Evolutionary conservation across 164 flowering plant species (phyloP).

Genomic region (Berberis vulgaris): DNA sequence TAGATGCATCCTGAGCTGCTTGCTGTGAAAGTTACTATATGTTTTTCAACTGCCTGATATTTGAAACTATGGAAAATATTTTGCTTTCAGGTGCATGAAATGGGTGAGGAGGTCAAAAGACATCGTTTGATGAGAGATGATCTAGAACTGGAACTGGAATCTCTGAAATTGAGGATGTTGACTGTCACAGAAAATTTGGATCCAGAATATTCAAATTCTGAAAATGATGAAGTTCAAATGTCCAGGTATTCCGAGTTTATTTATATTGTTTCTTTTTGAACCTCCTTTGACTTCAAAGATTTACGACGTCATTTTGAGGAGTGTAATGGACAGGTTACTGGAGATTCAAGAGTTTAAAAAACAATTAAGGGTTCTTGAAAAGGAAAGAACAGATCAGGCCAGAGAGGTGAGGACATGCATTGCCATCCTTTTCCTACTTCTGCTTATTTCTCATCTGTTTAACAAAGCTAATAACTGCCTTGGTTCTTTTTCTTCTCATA

Average conservation of each 20-base stretch:
- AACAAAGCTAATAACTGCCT: not conserved
- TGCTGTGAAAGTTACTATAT: too few species aligned
- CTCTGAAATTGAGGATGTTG: constrained; percentile 40
- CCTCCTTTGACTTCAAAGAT: constrained; percentile 1
- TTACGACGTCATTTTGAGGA: constrained; percentile 22
- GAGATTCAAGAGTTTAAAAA: constrained; percentile 41
- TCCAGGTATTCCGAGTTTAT: constrained; percentile 32
- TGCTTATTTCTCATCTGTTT: not conserved
- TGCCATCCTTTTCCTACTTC: not conserved
- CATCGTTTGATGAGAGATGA: constrained; percentile 47
- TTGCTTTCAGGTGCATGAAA: constrained; percentile 53
- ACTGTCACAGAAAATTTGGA: constrained; percentile 33
- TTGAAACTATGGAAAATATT: not conserved
- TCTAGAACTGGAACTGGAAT: constrained; percentile 50
- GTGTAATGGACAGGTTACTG: constrained; percentile 17
- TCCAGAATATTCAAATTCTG: constrained; percentile 17
- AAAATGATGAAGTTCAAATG: constrained; percentile 19
- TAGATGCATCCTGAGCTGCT: not conserved
- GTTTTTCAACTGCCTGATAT: too few species aligned
- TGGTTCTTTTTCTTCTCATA: constrained; percentile 2
- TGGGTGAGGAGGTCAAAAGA: constrained; percentile 62
- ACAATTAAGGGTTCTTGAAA: constrained; percentile 42
- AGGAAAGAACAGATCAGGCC: constrained; percentile 43
- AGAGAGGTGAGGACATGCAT: constrained; percentile 43
- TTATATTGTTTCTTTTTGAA: not conserved